Conservation (phyloP, 2,329 filamentous ascomycete species). For the Keithomyces neogunnii region DNA sequence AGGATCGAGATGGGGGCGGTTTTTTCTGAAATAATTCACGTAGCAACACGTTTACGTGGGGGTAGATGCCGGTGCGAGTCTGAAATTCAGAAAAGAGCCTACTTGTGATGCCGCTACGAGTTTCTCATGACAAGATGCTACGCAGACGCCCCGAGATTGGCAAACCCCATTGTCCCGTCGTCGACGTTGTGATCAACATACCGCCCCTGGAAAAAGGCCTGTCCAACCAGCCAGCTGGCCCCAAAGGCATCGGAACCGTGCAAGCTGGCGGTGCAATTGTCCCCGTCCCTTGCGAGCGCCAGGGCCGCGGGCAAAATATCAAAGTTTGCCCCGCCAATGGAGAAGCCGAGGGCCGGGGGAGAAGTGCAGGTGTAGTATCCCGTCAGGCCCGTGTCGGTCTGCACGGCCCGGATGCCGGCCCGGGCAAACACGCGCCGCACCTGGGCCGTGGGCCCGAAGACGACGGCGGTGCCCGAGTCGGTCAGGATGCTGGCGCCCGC, state of each 20-base stretch:
- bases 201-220: slow-evolving; percentile 14
- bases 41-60: no score
- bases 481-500: slow-evolving; percentile 6
- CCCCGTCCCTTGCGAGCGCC: slow-evolving; percentile 9
- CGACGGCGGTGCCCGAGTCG: slow-evolving; percentile 12
- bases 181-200: slow-evolving; percentile 14
- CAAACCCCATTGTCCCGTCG: slow-evolving; percentile 10
- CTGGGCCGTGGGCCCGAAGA: slow-evolving; percentile 10
- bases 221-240: slow-evolving; percentile 12
- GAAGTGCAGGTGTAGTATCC: slow-evolving; percentile 11
- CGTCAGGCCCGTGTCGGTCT: slow-evolving; percentile 6
- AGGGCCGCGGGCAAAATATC: slow-evolving; percentile 11
- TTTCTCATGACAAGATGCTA: no score
- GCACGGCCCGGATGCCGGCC: slow-evolving; percentile 9
- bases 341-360: slow-evolving; percentile 10
- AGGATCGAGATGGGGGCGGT: slow-evolving; percentile 10
- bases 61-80: no score
- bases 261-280: slow-evolving; percentile 12
- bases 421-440: slow-evolving; percentile 8
- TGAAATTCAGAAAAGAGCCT: no score
- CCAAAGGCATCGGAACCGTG: slow-evolving; percentile 9
- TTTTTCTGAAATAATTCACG: slow-evolving; percentile 10
- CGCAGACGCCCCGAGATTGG: neutral
- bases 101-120: no score
- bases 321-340: slow-evolving; percentile 10